Evolutionary conservation across 179 eudicot species (phyloP).

Genomic region (Silene vulgaris): DNA sequence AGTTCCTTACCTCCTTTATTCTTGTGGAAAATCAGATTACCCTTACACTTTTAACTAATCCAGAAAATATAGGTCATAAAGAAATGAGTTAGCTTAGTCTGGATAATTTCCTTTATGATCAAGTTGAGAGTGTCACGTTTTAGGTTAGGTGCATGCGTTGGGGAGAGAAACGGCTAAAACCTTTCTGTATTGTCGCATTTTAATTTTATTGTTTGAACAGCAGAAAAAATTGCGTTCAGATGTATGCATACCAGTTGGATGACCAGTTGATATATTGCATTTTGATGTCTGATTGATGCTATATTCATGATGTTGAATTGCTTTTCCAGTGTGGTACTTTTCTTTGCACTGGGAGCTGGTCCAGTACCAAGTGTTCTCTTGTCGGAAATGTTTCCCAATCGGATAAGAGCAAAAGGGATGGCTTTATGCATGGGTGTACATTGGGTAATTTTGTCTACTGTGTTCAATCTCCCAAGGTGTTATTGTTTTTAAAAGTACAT

Average conservation of each 20-base stretch:
- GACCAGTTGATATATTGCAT: constrained; percentile 5
- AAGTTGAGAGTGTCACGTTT: background rate
- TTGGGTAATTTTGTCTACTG: constrained; percentile 51
- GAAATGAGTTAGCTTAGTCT: background rate
- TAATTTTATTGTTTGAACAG: background rate
- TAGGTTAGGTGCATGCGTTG: background rate
- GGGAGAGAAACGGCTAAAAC: background rate
- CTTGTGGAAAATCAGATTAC: background rate
- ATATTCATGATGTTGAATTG: constrained; percentile 10
- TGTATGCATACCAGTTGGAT: constrained; percentile 2
- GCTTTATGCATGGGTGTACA: constrained; percentile 90
- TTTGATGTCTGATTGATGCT: constrained; percentile 9
- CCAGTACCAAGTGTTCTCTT: constrained; percentile 89
- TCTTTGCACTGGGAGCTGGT: constrained; percentile 87
- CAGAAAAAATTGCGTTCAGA: background rate
- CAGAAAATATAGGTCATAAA: background rate
- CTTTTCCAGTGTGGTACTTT: constrained; percentile 67
- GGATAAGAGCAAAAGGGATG: constrained; percentile 91
- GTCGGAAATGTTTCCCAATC: constrained; percentile 75
- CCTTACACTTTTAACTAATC: background rate
- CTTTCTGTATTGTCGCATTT: background rate
- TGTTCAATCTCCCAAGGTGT: background rate
- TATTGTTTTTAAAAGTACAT: background rate
- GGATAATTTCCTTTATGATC: background rate
- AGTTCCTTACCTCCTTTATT: background rate